Evolutionary conservation across 805 yeast species (phyloP).

Genomic region (Pichia scutulata): DNA sequence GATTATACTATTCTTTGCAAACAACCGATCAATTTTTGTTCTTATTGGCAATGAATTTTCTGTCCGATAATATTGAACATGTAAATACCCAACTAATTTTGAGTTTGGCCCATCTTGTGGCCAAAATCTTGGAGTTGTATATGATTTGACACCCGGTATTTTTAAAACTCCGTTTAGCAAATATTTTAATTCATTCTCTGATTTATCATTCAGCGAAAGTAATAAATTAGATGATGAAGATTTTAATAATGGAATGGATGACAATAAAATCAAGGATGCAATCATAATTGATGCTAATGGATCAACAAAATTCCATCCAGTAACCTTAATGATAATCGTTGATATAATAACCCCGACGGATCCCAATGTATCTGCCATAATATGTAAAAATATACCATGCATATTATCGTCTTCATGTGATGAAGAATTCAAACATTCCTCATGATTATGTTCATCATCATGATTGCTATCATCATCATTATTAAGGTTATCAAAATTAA

Average conservation of each 20-base stretch:
- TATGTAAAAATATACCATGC: constrained; percentile 91
- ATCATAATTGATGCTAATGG: constrained; percentile 88
- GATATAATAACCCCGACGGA: constrained; percentile 96
- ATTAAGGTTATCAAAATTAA: too few species aligned
- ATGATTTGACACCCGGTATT: constrained; percentile 75
- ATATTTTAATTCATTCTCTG: constrained; percentile 56
- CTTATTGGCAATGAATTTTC: constrained; percentile 25
- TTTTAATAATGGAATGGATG: constrained; percentile 77
- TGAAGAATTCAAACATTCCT: background rate
- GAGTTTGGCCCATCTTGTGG: constrained; percentile 37
- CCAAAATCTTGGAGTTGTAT: constrained; percentile 91
- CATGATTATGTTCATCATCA: background rate
- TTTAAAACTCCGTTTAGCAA: constrained; percentile 59
- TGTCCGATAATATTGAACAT: constrained; percentile 55
- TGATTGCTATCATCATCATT: background rate
- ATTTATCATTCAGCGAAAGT: constrained; percentile 43
- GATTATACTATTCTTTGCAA: constrained; percentile 17
- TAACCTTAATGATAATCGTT: constrained; percentile 62
- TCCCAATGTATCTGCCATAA: constrained; percentile 92
- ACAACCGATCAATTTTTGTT: constrained; percentile 22
- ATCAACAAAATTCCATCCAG: constrained; percentile 74
- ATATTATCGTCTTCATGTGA: constrained; percentile 53
- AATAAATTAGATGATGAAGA: constrained; percentile 73
- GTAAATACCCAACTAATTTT: constrained; percentile 67
- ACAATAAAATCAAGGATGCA: constrained; percentile 67